Conservation (phyloP, 2,329 filamentous ascomycete genomes). For the Polytolypa hystricis region DNA sequence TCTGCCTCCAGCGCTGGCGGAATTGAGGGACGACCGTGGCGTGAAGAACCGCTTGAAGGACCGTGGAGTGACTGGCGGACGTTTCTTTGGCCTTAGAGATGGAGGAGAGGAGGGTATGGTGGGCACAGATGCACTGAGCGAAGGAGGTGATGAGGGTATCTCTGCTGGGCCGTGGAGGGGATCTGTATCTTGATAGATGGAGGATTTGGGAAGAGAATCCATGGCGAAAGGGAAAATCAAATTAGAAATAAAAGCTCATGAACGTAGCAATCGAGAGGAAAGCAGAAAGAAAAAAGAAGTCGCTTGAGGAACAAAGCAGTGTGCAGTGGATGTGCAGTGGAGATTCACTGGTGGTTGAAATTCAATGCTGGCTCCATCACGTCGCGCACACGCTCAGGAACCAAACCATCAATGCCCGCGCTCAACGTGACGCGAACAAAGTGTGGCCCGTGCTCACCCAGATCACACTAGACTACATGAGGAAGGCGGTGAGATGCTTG, state of each 20-base stretch:
- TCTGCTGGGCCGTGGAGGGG: slow-evolving; percentile 5
- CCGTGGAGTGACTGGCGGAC: slow-evolving; percentile 39
- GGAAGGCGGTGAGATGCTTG: slow-evolving; percentile 4
- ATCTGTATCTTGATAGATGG: slow-evolving; percentile 1
- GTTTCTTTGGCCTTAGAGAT: slow-evolving; percentile 32
- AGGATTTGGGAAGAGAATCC: slow-evolving; percentile 2
- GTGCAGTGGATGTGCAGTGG: no score
- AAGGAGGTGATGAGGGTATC: slow-evolving; percentile 13
- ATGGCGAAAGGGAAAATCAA: slow-evolving; percentile 2
- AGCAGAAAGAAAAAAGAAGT: no score
- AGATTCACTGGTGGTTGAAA: no score
- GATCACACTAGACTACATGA: background rate
- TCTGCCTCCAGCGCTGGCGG: slow-evolving; percentile 21
- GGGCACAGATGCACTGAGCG: slow-evolving; percentile 10
- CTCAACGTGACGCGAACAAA: slow-evolving; percentile 2
- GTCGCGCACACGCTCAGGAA: no score
- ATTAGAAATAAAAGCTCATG: background rate
- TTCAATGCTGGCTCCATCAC: no score
- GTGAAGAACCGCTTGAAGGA: slow-evolving; percentile 42
- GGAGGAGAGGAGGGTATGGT: slow-evolving; percentile 33
- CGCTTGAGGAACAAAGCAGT: no score
- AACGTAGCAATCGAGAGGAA: no score
- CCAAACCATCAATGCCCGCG: no score
- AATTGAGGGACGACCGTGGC: slow-evolving; percentile 33
- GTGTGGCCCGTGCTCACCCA: background rate